Evolutionary conservation across 352 stramenopile species (phyloP).

Genomic region (Phytophthora chlamydospora): DNA sequence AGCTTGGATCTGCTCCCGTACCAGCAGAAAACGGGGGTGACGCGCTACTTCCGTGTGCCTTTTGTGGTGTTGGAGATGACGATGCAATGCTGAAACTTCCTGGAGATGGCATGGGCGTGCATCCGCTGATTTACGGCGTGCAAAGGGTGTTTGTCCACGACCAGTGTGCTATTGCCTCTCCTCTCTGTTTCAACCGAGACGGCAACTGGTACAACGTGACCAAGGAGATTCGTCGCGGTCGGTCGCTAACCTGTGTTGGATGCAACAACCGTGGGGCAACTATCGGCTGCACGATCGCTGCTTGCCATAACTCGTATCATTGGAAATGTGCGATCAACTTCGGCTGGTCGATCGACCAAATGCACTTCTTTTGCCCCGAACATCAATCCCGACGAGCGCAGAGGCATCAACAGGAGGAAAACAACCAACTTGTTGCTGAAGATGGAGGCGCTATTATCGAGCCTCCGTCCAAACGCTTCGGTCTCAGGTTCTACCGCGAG

Average conservation of each 20-base stretch:
- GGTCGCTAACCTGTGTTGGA: constrained; percentile 64
- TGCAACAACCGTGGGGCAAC: constrained; percentile 82
- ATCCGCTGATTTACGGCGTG: constrained; percentile 68
- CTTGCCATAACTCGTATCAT: constrained; percentile 78
- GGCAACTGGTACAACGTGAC: constrained; percentile 87
- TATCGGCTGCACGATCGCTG: constrained; percentile 70
- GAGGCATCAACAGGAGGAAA: constrained; percentile 29
- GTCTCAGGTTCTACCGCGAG: constrained; percentile 74
- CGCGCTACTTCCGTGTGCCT: constrained; percentile 75
- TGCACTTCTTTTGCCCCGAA: constrained; percentile 83
- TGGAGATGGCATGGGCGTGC: constrained; percentile 72
- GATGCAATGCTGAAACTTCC: constrained; percentile 77
- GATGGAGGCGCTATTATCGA: constrained; percentile 46
- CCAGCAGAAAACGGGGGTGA: constrained; percentile 41
- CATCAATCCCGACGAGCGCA: constrained; percentile 49
- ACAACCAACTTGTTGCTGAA: constrained; percentile 15
- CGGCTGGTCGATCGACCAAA: constrained; percentile 76
- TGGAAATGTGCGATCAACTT: constrained; percentile 82
- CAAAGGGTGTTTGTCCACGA: constrained; percentile 88
- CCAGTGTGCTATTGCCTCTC: constrained; percentile 85
- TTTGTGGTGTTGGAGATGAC: constrained; percentile 77
- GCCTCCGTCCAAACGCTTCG: constrained; percentile 64
- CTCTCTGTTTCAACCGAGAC: constrained; percentile 78
- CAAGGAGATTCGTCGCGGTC: constrained; percentile 80
- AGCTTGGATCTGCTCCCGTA: constrained; percentile 33